Conservation (phyloP, 768 basidiomycete genomes). For the Lentinula raphanica region DNA sequence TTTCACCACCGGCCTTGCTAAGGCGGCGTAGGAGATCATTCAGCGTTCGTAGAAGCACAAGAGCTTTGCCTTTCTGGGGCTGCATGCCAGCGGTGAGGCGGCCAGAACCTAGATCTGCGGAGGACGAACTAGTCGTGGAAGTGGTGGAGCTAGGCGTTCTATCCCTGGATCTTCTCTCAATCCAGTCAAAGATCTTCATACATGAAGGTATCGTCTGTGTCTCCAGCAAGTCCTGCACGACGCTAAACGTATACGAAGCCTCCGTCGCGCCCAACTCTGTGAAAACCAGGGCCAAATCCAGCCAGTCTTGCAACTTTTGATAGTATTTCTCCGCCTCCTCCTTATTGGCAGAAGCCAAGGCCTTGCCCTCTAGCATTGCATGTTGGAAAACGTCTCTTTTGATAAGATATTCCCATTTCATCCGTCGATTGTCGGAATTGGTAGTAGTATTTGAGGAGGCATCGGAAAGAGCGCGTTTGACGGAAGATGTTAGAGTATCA, state of each 20-base stretch:
- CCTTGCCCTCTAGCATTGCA: conserved; percentile 67
- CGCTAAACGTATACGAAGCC: conserved; percentile 69
- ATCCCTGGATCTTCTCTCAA: conserved; percentile 55
- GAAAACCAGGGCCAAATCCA: conserved; percentile 73
- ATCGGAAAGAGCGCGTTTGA: not conserved
- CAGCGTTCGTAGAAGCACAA: conserved; percentile 74
- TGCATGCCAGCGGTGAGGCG: conserved; percentile 74
- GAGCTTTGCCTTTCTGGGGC: conserved; percentile 84
- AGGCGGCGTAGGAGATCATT: conserved; percentile 85
- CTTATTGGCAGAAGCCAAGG: conserved; percentile 42
- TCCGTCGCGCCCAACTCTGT: conserved; percentile 76
- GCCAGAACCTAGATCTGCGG: conserved; percentile 11
- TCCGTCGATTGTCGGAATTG: conserved; percentile 56
- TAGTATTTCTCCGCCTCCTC: conserved; percentile 47
- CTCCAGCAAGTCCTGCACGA: conserved; percentile 80
- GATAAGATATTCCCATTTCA: conserved; percentile 71
- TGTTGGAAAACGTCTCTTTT: conserved; percentile 67
- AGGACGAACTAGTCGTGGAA: not conserved
- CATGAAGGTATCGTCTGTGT: conserved; percentile 82
- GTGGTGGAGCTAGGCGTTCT: not conserved
- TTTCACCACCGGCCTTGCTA: conserved; percentile 81
- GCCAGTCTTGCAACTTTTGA: conserved; percentile 47
- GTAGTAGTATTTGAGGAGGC: conserved; percentile 11
- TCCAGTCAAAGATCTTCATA: conserved; percentile 85
- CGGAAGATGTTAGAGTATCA: not conserved